phyloP scores from a whole-genome alignment of 2,329 filamentous ascomycete genomes.

The Pseudogymnoascus sp. region DNA sequence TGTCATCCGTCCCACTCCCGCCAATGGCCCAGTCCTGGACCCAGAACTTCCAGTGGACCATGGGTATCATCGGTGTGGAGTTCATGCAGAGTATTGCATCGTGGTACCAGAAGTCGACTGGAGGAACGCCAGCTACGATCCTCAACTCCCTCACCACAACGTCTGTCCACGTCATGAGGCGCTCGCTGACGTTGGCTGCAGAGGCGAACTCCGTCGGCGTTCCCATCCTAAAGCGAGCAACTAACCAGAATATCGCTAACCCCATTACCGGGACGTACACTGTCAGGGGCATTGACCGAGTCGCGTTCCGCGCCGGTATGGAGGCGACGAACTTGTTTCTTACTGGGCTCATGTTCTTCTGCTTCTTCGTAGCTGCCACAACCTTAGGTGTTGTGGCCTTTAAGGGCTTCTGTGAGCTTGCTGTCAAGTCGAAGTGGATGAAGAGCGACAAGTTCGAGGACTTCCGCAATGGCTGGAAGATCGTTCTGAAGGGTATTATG shows the following conservation, averaged over 20 bases:
- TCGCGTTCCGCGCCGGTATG: slow-evolving; percentile 76
- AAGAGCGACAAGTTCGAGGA: slow-evolving; percentile 80
- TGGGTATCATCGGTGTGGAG: slow-evolving; percentile 84
- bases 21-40: slow-evolving; percentile 90
- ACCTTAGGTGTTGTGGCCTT: slow-evolving; percentile 65
- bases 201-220: slow-evolving; percentile 10
- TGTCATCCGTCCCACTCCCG: slow-evolving; percentile 71
- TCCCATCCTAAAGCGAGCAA: slow-evolving; percentile 28
- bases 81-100: slow-evolving; percentile 85
- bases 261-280: slow-evolving; percentile 47
- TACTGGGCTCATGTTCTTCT: slow-evolving; percentile 83
- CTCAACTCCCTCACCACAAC: slow-evolving; percentile 64
- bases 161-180: slow-evolving; percentile 68
- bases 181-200: slow-evolving; percentile 28
- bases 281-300: slow-evolving; percentile 78
- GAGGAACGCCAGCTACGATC: slow-evolving; percentile 71
- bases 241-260: slow-evolving; percentile 47
- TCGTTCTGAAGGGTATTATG: slow-evolving; percentile 84
- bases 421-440: slow-evolving; percentile 67
- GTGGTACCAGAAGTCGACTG: slow-evolving; percentile 93
- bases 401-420: slow-evolving; percentile 72
- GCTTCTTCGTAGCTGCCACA: slow-evolving; percentile 70
- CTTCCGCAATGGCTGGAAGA: slow-evolving; percentile 90
- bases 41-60: slow-evolving; percentile 96
- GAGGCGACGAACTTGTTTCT: slow-evolving; percentile 90